Evolutionary conservation across 2,329 filamentous ascomycete genomes (phyloP).

Genomic region (Pestalotiopsis sp.): DNA sequence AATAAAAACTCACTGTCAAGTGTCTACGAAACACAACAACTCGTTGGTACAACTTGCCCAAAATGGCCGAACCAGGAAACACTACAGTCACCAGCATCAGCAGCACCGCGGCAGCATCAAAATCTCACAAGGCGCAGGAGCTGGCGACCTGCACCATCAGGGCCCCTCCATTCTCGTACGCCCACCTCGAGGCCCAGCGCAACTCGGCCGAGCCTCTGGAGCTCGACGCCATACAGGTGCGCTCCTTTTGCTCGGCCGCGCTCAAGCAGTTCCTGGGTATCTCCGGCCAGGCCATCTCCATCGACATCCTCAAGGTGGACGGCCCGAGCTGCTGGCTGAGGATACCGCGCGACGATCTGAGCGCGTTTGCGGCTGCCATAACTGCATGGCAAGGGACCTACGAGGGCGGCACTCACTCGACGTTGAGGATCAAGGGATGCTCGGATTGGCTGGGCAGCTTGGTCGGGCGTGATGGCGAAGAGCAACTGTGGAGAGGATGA

Average conservation of each 20-base stretch:
- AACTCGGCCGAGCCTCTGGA: slow-evolving; percentile 17
- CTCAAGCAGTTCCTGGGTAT: slow-evolving; percentile 71
- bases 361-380: slow-evolving; percentile 63
- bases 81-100: slow-evolving; percentile 30
- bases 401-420: slow-evolving; percentile 45
- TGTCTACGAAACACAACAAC: not conserved
- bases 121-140: slow-evolving; percentile 44
- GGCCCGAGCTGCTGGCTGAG: slow-evolving; percentile 64
- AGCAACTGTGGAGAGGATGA: slow-evolving; percentile 52
- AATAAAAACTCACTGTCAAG: not conserved
- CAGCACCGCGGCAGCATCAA: slow-evolving; percentile 11
- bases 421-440: slow-evolving; percentile 57
- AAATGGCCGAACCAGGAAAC: slow-evolving; percentile 23
- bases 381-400: slow-evolving; percentile 63
- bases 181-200: slow-evolving; percentile 52
- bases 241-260: slow-evolving; percentile 64
- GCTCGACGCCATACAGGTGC: slow-evolving; percentile 65
- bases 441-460: slow-evolving; percentile 68
- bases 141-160: slow-evolving; percentile 55
- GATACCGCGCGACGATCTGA: slow-evolving; percentile 62
- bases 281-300: slow-evolving; percentile 65
- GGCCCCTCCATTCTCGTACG: slow-evolving; percentile 57
- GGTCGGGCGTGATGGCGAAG: slow-evolving; percentile 51
- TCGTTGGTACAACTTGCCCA: not conserved
- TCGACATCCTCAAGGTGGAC: slow-evolving; percentile 71